Evolutionary conservation across 2,329 filamentous ascomycete genomes (phyloP).

Genomic region (Monilinia fructicola): DNA sequence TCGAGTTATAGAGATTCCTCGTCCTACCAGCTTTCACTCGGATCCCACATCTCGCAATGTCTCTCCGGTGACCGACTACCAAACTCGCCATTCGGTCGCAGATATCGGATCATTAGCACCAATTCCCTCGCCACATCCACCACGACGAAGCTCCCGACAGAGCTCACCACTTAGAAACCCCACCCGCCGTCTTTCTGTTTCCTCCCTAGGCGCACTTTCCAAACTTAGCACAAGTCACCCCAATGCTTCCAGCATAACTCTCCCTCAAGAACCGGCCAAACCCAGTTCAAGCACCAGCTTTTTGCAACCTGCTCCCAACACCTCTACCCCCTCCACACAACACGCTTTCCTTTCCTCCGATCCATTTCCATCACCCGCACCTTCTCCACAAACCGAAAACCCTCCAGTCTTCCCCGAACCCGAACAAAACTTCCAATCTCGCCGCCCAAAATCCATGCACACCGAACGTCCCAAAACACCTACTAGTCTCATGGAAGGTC

Average conservation of each 20-base stretch:
- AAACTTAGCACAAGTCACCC: constrained; percentile 12
- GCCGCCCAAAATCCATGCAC: constrained; percentile 16
- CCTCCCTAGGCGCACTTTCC: constrained; percentile 21
- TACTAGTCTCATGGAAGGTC: constrained; percentile 22
- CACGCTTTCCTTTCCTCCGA: constrained; percentile 37
- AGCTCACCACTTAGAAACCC: constrained; percentile 8
- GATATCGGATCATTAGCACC: constrained; percentile 13
- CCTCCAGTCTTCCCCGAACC: background rate
- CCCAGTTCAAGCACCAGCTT: constrained; percentile 13
- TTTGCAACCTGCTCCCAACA: constrained; percentile 13
- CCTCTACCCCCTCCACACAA: constrained; percentile 15
- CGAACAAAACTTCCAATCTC: constrained; percentile 18
- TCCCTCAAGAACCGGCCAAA: constrained; percentile 17
- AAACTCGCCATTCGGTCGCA: constrained; percentile 19
- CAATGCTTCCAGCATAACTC: constrained; percentile 3
- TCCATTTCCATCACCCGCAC: constrained; percentile 31
- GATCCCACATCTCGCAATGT: constrained; percentile 12
- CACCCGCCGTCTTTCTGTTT: constrained; percentile 29
- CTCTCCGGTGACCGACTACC: constrained; percentile 13
- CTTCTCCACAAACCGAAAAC: constrained; percentile 9
- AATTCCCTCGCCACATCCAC: constrained; percentile 4
- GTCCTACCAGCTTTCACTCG: constrained; percentile 13
- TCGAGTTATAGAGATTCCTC: constrained; percentile 46
- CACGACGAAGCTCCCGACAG: constrained; percentile 11
- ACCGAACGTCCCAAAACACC: constrained; percentile 24